Evolutionary conservation across 805 yeast species (phyloP), one percentile per base, ranked within the genome.

Genomic region (Jamesozyma hellenica): DNA sequence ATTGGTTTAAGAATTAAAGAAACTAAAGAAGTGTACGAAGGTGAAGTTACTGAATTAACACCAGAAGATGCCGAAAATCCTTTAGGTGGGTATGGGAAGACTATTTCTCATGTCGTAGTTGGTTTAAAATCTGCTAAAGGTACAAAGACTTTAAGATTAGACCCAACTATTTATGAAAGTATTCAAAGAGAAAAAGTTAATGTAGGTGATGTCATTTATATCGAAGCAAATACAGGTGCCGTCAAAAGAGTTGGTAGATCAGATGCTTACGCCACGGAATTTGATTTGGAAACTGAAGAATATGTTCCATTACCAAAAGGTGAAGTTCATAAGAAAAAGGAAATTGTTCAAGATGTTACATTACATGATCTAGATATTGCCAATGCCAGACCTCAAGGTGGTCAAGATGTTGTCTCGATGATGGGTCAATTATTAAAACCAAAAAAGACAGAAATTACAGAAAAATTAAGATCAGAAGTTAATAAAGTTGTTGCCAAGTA

Each of bases 251-350:
- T 92, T 19, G 99, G 99, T 39, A 76, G 99, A 61, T 83, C 95
- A n/a, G 97, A 92, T 62, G 96, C 96, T 0, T 87, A 87, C 56
- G 96, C 98, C 18, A 87, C 98, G 9, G 99, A 92, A 66, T 92
- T 88, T 53, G 99, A 92, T 64, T 74, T 94, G 44, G 97, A 92
- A 71, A 96, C 97, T 21, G 96, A 94, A 65, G 97, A 92, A 65
- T 92, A 92, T 63, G 97, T 92, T 17, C 96, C 98, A 32, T 72
- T 94, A 53, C 99, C 99, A 45, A 94, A 92, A 67, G 98, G 98
- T 39, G 99, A 92, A 63, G 95, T 92, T 34, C 98, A 92, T 68
- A 88, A 90, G 61, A 87, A 92, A 72, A 92, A 92, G 62, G 97
- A 92, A 64, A 87, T 90, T 52, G 95, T 92, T 16, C 99, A 92